Evolutionary conservation across 257 asterid species (phyloP).

Genomic region (Cordia subcordata): DNA sequence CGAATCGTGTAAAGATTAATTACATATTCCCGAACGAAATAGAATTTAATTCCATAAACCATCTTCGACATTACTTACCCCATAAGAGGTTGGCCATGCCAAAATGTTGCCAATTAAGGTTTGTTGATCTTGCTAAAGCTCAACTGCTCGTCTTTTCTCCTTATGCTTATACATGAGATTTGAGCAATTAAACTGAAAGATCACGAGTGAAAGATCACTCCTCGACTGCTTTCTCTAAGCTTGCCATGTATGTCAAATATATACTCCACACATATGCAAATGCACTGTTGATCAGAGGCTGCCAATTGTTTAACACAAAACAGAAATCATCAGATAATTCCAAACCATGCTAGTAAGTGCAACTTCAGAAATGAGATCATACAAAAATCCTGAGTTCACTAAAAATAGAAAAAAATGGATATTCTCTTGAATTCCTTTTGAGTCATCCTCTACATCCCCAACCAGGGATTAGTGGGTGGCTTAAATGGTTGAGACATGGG

Average conservation of each 20-base stretch:
- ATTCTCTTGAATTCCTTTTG: too few species aligned
- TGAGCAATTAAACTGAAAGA: neutral
- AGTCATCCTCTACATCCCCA: too few species aligned
- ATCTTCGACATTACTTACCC: neutral
- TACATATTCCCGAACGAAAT: neutral
- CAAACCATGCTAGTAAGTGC: too few species aligned
- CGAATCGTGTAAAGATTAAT: too few species aligned
- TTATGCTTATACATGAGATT: too few species aligned
- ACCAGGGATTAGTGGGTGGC: too few species aligned
- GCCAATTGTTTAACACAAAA: slow-evolving; percentile 20
- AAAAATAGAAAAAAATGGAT: too few species aligned
- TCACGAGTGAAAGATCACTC: slow-evolving; percentile 21
- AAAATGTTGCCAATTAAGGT: neutral
- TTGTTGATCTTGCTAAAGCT: neutral
- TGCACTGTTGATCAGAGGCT: slow-evolving; percentile 82
- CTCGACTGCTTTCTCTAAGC: slow-evolving; percentile 55
- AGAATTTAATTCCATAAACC: neutral
- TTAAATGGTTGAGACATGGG: too few species aligned
- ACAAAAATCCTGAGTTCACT: too few species aligned
- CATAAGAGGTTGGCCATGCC: neutral
- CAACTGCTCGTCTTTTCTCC: too few species aligned
- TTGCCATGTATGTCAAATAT: slow-evolving; percentile 89
- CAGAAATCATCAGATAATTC: slow-evolving; percentile 1
- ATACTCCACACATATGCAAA: slow-evolving; percentile 79
- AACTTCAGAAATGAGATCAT: too few species aligned